Base-by-base conservation (phyloP, 495 filamentous ascomycete genomes). In the Podospora bellae-mahoneyi region DNA sequence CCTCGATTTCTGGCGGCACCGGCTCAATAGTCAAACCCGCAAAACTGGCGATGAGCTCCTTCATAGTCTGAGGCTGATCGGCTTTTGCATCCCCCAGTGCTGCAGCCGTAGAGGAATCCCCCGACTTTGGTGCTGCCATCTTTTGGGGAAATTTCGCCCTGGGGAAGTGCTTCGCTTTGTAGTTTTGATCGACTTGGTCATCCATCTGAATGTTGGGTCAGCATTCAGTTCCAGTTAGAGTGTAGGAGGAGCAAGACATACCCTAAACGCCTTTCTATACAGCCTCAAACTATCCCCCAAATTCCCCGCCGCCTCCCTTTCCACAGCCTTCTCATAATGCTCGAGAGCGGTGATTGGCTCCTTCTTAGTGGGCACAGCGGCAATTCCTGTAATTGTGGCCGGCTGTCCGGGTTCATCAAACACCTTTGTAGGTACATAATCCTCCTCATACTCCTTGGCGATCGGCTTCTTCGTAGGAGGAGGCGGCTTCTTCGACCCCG, bases 291-390 rank as follows among this genome's bases (percentile, higher is more conserved):
- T 97, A 69, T 98, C 95, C 4, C 95, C 94, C 20, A 98, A 80
- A 65, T 84, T 94, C 0, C 95, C 95, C 66, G 89, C 88, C 0
- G 83, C 84, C 79, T 98, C 96, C 73, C 86, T 91, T 80, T 97
- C 92, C 7, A 96, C 92, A 0, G 94, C 96, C 76, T 86, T 85
- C 76, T 98, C 95, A 73, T 96, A 98, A 76, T 97, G 92, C 73
- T 97, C 95, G 54, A 98, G 78, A 3, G 95, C 95, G 7, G 93
- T 91, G 26, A 80, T 80, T 15, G 90, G 92, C 71, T 92, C 90
- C 34, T 78, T 69, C 10, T 16, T 64, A 0, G 34, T n/a, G 18
- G 23, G 26, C 60, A 26, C 32, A 19, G 66, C 62, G 23, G 54
- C 66, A 23, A 66, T 59, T 65, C n/a, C 6, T 60, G 48, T 10